Evolutionary conservation across 352 stramenopile species (phyloP), one percentile per base, ranked within the genome.

Genomic region (Pythium aristosporum): DNA sequence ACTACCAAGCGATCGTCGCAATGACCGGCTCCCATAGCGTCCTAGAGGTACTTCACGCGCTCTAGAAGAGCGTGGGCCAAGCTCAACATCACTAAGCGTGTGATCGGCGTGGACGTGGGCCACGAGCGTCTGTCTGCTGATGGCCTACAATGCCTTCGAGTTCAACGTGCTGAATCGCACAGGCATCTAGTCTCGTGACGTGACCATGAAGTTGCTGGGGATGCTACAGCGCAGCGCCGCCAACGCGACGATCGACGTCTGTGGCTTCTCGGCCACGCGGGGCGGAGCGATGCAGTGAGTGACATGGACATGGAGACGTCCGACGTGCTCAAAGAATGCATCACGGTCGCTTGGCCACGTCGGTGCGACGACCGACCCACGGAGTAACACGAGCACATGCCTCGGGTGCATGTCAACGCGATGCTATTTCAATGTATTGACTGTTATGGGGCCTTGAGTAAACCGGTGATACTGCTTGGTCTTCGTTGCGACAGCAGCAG

Each of bases 41-140:
- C n/a, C n/a, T n/a, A n/a, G n/a, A n/a, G n/a, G n/a, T n/a, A n/a
- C n/a, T n/a, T n/a, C n/a, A n/a, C n/a, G n/a, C n/a, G n/a, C n/a
- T n/a, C n/a, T n/a, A n/a, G n/a, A n/a, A n/a, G n/a, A n/a, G 57
- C 88, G 57, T 89, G 80, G 82, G 76, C 75, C 67, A 85, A 87
- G 69, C 46, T 89, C 34, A 84, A 81, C 37, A 79, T 77, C 8
- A 79, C 80, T 30, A 85, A 83, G 57, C 75, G 71, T 9, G 75
- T 91, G 28, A 61, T 91, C 46, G 80, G 79, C 25, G 62, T 91
- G 11, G 82, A 91, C 37, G 44, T 76, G 13, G 71, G 70, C 48
- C 55, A 63, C 15, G 76, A 88, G 34, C 80, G 82, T 3, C 46
- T 88, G 28, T n/a, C n/a, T n/a, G n/a, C 78, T 82, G 43, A 75